phyloP scores from a whole-genome alignment of 2,329 filamentous ascomycete species.

The Trichoderma brevicompactum region DNA sequence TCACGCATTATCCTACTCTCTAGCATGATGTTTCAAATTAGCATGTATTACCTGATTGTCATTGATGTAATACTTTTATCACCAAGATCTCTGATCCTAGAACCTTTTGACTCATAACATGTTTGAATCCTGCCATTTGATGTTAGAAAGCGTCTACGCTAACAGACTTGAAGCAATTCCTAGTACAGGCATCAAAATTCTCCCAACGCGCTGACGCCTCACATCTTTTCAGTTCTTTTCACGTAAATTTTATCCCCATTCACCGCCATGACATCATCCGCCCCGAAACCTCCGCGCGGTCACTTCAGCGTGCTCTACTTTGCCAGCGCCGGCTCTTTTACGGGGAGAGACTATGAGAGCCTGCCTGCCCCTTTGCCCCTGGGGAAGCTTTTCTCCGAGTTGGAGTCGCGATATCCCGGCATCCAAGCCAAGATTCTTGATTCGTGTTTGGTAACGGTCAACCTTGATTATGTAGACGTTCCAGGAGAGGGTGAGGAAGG shows the following conservation, averaged over 20 bases:
- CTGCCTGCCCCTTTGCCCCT: slow-evolving; percentile 69
- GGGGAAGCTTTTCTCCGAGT: slow-evolving; percentile 63
- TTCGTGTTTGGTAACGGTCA: slow-evolving; percentile 78
- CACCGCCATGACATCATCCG: slow-evolving; percentile 41
- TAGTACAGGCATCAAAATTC: neutral
- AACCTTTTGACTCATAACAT: neutral
- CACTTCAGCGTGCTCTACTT: slow-evolving; percentile 85
- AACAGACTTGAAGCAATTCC: slow-evolving; percentile 12
- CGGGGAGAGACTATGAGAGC: slow-evolving; percentile 67
- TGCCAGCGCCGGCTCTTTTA: slow-evolving; percentile 73
- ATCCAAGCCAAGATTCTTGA: slow-evolving; percentile 70
- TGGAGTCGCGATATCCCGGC: slow-evolving; percentile 72
- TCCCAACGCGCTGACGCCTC: neutral
- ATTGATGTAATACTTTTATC: slow-evolving; percentile 64
- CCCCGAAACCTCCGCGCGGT: slow-evolving; percentile 57
- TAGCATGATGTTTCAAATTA: slow-evolving; percentile 58
- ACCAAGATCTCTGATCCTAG: slow-evolving; percentile 72
- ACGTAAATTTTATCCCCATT: neutral
- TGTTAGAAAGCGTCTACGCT: slow-evolving; percentile 8
- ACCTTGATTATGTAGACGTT: slow-evolving; percentile 79
- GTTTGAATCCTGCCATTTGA: neutral
- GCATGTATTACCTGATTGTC: slow-evolving; percentile 64
- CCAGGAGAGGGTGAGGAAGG: slow-evolving; percentile 46
- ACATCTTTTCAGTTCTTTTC: neutral
- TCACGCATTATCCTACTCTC: slow-evolving; percentile 1